Percentiles rank a stretch among this genome's conserved stretches.
These are phyloP conservation scores for Aegilops bicornis DNA, from an alignment of 176 grass and related monocot genomes.

Conservation along the genomic window DNA sequence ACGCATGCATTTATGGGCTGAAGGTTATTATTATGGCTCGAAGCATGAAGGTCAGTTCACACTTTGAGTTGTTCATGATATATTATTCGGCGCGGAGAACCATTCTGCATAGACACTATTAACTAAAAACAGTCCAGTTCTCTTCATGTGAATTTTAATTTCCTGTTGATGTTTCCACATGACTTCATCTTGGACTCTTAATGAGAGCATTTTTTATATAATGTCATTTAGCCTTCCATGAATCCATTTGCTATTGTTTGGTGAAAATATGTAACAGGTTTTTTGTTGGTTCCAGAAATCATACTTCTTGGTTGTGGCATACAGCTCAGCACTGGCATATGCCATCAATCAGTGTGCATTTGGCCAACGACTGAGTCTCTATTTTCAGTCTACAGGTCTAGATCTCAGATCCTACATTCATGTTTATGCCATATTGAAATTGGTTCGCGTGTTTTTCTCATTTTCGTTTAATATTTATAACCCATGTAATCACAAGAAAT, in stretches of 20 bases:
- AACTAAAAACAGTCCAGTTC: no score
- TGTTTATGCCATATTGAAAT: background rate
- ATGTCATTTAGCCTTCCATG: background rate
- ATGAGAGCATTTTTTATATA: no score
- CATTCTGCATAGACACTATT: no score
- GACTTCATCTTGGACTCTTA: no score
- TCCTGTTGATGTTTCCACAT: no score
- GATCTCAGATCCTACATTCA: background rate
- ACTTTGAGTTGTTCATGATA: no score
- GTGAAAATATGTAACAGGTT: background rate
- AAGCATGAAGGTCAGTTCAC: no score
- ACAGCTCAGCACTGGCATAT: background rate
- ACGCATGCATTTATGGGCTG: no score
- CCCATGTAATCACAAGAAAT: background rate
- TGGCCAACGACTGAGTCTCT: background rate
- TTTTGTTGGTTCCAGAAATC: background rate
- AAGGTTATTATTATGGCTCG: no score
- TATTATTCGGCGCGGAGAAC: no score
- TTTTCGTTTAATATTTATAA: background rate
- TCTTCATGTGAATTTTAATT: no score
- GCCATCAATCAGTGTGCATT: background rate
- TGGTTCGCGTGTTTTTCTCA: background rate
- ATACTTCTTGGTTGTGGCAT: background rate
- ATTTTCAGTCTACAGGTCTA: background rate
- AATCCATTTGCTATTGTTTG: background rate